Base-by-base conservation (phyloP, 495 filamentous ascomycete genomes). In the Chlorociboria aeruginascens region DNA sequence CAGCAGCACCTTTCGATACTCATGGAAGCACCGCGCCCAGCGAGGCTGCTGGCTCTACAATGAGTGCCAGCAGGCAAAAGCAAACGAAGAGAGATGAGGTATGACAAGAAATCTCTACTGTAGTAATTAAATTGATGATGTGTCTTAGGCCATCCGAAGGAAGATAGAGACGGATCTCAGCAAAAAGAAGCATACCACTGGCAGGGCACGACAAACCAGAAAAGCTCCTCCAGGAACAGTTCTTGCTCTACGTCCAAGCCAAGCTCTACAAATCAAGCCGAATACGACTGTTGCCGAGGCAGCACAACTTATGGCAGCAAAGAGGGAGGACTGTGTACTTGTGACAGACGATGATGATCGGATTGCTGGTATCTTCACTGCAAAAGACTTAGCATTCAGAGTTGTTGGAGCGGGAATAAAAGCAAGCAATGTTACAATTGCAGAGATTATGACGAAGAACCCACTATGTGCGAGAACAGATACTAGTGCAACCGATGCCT, bases 371-470 rank as follows among this genome's bases (percentile, higher is more conserved):
- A 99, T 99, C 56, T 99, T 99, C 65, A 99, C 92, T 3, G 92
- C 92, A 32, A 99, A 99, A 72, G 92, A 99, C 71, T 74, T 99
- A 55, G 92, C 92, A 1, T 99, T 96, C 69, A 81, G 92, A 46
- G 92, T 99, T 9, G 88, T 99, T 10, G 92, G 89, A 43, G 78
- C 82, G 32, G 93, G 93, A n/a, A 70, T 93, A 55, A 93, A 95
- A 69, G 85, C 92, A 8, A 81, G 77, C 59, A 83, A 81, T 60
- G 79, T 97, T 53, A 94, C 85, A 7, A 96, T 99, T 57, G 83
- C 85, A 45, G 88, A 96, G 52, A 99, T 99, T 63, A 99, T 99
- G 92, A 99, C 92, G 55, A 95, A 96, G 72, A 99, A 99, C 64
- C 92, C 92, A 1, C 74, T 99, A 31, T 99, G 92, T 60, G 92